Evolutionary conservation across 2,329 filamentous ascomycete genomes (phyloP).

Genomic region (Colletotrichum tabaci): DNA sequence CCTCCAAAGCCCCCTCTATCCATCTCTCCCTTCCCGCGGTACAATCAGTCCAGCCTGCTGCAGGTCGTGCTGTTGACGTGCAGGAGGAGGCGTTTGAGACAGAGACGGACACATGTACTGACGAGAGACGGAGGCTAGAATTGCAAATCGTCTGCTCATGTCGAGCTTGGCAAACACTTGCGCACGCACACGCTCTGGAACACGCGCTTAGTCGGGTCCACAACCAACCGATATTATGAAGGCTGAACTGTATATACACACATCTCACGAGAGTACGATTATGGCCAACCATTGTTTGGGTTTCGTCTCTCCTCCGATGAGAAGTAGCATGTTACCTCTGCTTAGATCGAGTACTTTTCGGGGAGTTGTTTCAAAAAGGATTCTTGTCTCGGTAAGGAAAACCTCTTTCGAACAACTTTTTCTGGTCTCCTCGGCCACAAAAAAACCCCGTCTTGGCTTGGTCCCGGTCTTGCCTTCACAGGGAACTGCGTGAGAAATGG

Average conservation of each 20-base stretch:
- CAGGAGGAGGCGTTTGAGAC: conserved; percentile 19
- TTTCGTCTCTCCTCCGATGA: background rate
- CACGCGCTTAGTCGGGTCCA: background rate
- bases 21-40: background rate
- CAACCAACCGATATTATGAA: background rate
- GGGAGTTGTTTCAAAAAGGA: background rate
- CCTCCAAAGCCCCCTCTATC: background rate
- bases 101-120: conserved; percentile 7
- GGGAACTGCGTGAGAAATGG: background rate
- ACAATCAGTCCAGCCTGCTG: conserved; percentile 16
- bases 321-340: background rate
- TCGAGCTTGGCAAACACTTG: background rate
- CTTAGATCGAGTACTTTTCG: background rate
- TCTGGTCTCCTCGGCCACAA: background rate
- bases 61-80: conserved; percentile 18
- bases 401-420: background rate
- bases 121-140: conserved; percentile 8
- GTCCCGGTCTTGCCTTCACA: background rate
- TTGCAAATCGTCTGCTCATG: conserved; percentile 17
- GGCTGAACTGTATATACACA: too few relatives aligned
- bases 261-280: too few relatives aligned
- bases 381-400: background rate
- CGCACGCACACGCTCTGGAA: background rate
- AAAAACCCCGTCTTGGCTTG: background rate
- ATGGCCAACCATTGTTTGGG: background rate